Base-by-base conservation (phyloP, 1,139 yeast genomes). In the Geotrichum australiense region DNA sequence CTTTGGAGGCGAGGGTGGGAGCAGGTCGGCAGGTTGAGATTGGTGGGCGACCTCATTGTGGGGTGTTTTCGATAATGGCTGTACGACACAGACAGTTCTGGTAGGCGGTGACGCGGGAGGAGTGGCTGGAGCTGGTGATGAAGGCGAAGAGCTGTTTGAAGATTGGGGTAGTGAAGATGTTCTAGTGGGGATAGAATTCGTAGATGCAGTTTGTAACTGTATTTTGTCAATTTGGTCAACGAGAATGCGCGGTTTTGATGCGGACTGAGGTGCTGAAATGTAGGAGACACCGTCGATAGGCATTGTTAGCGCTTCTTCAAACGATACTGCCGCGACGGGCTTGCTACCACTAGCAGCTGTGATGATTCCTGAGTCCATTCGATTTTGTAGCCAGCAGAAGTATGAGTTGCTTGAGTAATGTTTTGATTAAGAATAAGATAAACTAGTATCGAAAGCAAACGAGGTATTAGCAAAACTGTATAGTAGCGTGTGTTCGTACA, bases 51-150 rank as follows among this genome's bases (percentile, higher is more conserved):
- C 35, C 22, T 20, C 28, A 10, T 23, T 23, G 14, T 29, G 35
- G 18, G 35, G 34, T 4, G 16, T 16, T 3, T 30, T 19, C 28
- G 36, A 21, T 22, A 35, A 21, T 38, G 45, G 22, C 22, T 43
- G 35, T 4, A 26, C n/a, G 18, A 19, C n/a, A n/a, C 27, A 21
- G 6, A 24, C 15, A 3, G 38, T 16, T 20, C 28, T 25, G 8
- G 25, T 19, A 2, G 47, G 48, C 2, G 50, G 50, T 5, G 50
- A 47, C 14, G 48, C 50, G 4, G 50, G 50, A 7, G 50, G 50
- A 10, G 50, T 47, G 5, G 46, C 43, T 14, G 50, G 48, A 5
- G 31, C 43, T 6, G 50, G 50, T 8, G 45, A 40, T 8, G 43
- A 22, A 5, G 41, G 42, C 29, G 42, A 33, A n/a, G 45, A 36